Evolutionary conservation across 352 stramenopile genomes (phyloP).

Genomic region (Phytophthora brassicae): DNA sequence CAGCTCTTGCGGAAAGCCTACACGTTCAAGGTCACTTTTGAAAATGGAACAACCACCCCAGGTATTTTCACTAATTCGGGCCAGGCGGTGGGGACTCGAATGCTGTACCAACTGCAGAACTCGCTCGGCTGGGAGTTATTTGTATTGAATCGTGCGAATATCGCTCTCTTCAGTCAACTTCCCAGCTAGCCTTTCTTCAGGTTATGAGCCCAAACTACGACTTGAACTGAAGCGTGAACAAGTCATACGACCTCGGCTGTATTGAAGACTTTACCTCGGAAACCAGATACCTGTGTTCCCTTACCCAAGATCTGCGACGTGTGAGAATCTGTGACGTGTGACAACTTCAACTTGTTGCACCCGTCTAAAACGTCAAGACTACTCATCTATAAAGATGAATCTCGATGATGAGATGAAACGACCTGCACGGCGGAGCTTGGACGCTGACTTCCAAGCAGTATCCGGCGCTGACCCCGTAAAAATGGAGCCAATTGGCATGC

Average conservation of each 20-base stretch:
- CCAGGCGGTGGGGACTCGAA: neutral
- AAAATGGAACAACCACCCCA: conserved; percentile 7
- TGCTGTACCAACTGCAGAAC: conserved; percentile 9
- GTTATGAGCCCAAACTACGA: no score
- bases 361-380: neutral
- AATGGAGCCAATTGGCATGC: neutral
- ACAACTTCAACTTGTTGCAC: neutral
- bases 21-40: conserved; percentile 29
- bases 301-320: neutral
- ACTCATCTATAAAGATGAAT: neutral
- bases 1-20: conserved; percentile 18
- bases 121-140: no score
- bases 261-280: no score
- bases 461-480: neutral
- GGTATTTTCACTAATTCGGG: neutral
- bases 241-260: no score
- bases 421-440: neutral
- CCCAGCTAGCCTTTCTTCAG: no score
- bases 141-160: no score
- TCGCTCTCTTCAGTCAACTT: no score
- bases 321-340: neutral
- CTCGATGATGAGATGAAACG: neutral
- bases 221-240: no score
- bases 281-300: neutral
- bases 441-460: neutral